Evolutionary conservation across 2,329 filamentous ascomycete genomes (phyloP), one percentile per base, ranked within the genome.

Genomic region (Colletotrichum eremochloae): DNA sequence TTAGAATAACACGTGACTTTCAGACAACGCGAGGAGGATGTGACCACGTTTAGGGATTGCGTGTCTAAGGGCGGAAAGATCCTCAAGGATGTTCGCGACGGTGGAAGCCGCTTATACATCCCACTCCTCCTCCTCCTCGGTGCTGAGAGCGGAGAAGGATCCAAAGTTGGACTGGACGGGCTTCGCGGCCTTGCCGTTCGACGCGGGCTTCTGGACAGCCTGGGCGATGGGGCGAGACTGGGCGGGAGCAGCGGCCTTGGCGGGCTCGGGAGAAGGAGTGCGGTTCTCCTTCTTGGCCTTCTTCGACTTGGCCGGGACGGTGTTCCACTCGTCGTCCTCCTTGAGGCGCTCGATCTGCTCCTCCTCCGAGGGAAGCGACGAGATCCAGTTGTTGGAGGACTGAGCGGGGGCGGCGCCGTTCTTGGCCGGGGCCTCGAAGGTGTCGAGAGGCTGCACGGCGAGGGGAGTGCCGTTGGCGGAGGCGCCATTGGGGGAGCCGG

Each of bases 341-440:
- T 86, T 86, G 67, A 90, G 83, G 78, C 87, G 82, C 81, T 90
- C 85, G 75, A 91, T 82, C 81, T 91, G 89, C 80, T 91, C 87
- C 79, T 91, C 89, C 79, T 91, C 89, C 0, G 89, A 90, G 3
- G 88, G 88, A 1, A 89, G 81, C 12, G 85, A 83, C 6, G 86
- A 82, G 38, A 86, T 82, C 86, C 87, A 89, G 72, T 81, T 83
- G 53, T 83, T 82, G 44, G 70, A 57, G 31, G 80, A 78, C 74
- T 83, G 80, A 31, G 78, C 75, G 24, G 80, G 75, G 68, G 81
- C 80, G 61, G 75, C 71, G 78, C 83, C 80, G 71, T 79, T 78
- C 71, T 80, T 75, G 20, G 77, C 68, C 38, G 78, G 67, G 38
- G 76, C 74, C 72, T 90, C 88, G 63, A 86, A 87, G 5, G 90